Evolutionary conservation across 345 rosid species (phyloP).

Genomic region (Capsella bursapastoris): DNA sequence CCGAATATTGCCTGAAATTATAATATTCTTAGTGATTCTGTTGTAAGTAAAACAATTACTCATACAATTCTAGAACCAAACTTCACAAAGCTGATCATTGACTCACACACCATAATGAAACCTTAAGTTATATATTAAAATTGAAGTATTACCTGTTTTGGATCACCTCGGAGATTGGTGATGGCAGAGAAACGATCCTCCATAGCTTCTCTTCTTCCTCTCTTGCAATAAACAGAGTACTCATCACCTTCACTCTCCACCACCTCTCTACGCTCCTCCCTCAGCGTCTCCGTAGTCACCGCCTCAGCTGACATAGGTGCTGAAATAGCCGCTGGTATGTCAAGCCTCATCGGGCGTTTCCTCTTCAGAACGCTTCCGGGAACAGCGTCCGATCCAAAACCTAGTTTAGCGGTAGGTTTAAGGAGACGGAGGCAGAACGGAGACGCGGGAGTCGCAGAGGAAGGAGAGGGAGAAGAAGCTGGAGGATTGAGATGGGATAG

Average conservation of each 20-base stretch:
- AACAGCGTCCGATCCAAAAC: slow-evolving; percentile 35
- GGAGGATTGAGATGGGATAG: slow-evolving; percentile 52
- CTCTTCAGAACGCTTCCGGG: slow-evolving; percentile 59
- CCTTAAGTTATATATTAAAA: background rate
- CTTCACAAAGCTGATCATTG: background rate
- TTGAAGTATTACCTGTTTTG: slow-evolving; percentile 60
- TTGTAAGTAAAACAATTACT: background rate
- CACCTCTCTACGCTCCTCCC: slow-evolving; percentile 43
- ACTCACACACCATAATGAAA: background rate
- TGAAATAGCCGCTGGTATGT: slow-evolving; percentile 56
- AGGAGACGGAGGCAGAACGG: slow-evolving; percentile 62
- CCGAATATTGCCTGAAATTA: slow-evolving; percentile 73
- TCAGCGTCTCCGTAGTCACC: slow-evolving; percentile 37
- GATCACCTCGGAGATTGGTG: slow-evolving; percentile 55
- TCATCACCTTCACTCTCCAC: slow-evolving; percentile 67
- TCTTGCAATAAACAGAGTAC: slow-evolving; percentile 75
- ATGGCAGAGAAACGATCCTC: slow-evolving; percentile 85
- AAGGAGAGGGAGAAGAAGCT: slow-evolving; percentile 44
- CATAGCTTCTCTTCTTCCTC: slow-evolving; percentile 82
- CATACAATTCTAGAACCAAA: background rate
- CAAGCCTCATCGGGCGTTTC: slow-evolving; percentile 75
- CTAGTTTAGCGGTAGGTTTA: slow-evolving; percentile 48
- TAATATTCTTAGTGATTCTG: background rate
- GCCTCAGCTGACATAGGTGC: background rate
- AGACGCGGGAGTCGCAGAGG: slow-evolving; percentile 63